These are phyloP conservation scores for Hanseniaspora hatyaiensis DNA, from an alignment of 805 yeast species.

Conservation along the genomic window DNA sequence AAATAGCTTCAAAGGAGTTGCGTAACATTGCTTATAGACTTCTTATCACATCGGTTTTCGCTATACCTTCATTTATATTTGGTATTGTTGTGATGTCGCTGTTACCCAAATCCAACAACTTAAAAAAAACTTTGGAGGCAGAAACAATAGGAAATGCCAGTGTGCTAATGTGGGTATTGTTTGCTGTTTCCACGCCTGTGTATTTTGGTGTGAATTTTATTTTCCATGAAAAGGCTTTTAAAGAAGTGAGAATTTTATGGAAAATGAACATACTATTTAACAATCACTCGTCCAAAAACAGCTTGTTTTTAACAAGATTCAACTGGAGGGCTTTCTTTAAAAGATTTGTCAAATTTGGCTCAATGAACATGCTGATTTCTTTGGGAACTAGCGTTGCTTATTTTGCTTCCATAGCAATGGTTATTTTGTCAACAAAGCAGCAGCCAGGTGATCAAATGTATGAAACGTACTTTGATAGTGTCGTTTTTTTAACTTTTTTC, in stretches of 20 bases:
- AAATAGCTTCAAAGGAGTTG: slow-evolving; percentile 40
- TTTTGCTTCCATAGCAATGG: slow-evolving; percentile 46
- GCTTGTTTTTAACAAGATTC: slow-evolving; percentile 13
- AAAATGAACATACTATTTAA: slow-evolving; percentile 8
- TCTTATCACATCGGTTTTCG: slow-evolving; percentile 39
- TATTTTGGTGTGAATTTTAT: slow-evolving; percentile 64
- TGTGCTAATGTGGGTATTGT: slow-evolving; percentile 52
- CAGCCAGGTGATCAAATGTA: slow-evolving; percentile 32
- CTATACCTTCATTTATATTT: slow-evolving; percentile 57
- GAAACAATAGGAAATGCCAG: slow-evolving; percentile 33
- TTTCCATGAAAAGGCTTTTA: slow-evolving; percentile 55
- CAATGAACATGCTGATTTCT: slow-evolving; percentile 63
- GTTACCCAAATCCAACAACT: slow-evolving; percentile 32
- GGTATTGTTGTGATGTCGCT: slow-evolving; percentile 62
- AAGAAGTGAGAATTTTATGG: slow-evolving; percentile 51
- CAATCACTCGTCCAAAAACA: slow-evolving; percentile 35
- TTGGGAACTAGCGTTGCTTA: slow-evolving; percentile 66
- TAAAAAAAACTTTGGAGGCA: slow-evolving; percentile 31
- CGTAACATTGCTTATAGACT: slow-evolving; percentile 37
- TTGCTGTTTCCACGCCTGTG: slow-evolving; percentile 57
- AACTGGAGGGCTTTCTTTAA: slow-evolving; percentile 22
- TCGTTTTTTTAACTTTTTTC: slow-evolving; percentile 62
- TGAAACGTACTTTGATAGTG: slow-evolving; percentile 69
- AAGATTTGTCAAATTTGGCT: slow-evolving; percentile 57
- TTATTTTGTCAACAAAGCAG: slow-evolving; percentile 34